Percentiles rank a stretch among this genome's conserved stretches.
Conservation (phyloP, 176 grass and related monocot species). For the Hyparrhenia diplandra region DNA sequence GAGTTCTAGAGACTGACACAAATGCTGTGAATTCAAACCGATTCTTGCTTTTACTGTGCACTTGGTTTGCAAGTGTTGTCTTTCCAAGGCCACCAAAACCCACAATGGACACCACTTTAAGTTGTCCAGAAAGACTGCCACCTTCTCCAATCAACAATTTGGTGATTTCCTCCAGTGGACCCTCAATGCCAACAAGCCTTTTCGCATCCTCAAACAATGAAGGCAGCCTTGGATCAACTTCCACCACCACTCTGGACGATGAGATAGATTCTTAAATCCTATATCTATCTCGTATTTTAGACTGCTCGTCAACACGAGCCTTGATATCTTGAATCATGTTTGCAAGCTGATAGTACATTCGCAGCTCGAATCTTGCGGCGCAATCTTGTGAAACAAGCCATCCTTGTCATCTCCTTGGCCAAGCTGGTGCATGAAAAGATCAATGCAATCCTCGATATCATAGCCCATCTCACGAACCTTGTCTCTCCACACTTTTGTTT, state of each 20-base stretch:
- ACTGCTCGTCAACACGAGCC: not conserved
- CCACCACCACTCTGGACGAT: too few species aligned
- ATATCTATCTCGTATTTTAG: not conserved
- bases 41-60: not conserved
- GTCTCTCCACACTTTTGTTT: slow-evolving; percentile 9
- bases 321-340: not conserved
- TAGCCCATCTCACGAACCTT: not conserved
- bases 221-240: not conserved
- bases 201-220: not conserved
- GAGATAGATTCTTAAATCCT: too few species aligned
- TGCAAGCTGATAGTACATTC: not conserved
- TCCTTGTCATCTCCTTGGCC: too few species aligned
- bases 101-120: not conserved
- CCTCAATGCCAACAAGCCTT: not conserved
- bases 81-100: not conserved
- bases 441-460: not conserved
- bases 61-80: not conserved
- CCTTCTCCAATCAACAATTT: not conserved
- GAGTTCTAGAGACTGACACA: not conserved
- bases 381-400: not conserved
- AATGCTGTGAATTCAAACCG: not conserved
- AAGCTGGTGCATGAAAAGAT: too few species aligned
- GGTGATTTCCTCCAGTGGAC: not conserved
- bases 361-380: not conserved
- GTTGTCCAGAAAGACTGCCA: too few species aligned